phyloP scores from a whole-genome alignment of 2,329 filamentous ascomycete genomes.

The Alternaria brassicicola region DNA sequence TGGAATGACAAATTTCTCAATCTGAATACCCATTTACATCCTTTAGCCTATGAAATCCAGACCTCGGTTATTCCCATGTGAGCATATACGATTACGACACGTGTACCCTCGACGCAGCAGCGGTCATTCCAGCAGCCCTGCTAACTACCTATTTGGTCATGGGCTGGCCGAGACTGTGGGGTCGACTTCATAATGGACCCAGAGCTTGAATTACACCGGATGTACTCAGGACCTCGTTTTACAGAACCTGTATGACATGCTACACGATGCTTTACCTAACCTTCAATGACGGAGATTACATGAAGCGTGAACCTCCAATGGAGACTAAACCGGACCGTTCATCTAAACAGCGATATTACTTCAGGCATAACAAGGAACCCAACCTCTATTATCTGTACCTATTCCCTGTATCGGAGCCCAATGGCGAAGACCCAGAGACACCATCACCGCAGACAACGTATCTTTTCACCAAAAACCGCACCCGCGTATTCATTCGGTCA shows the following conservation, averaged over 20 bases:
- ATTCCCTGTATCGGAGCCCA: neutral
- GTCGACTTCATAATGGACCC: too few relatives aligned
- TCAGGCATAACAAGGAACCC: neutral
- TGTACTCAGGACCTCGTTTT: neutral
- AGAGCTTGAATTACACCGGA: too few relatives aligned
- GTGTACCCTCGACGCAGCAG: neutral
- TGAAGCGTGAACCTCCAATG: too few relatives aligned
- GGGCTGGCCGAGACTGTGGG: too few relatives aligned
- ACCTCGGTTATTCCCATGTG: neutral
- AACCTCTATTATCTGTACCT: neutral
- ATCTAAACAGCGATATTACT: neutral
- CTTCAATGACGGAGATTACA: rapidly evolving
- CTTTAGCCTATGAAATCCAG: neutral
- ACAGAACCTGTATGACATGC: neutral
- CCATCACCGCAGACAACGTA: neutral
- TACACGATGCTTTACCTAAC: neutral
- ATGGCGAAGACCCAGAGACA: neutral
- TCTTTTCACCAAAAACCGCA: too few relatives aligned
- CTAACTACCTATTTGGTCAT: neutral
- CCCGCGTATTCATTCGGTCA: too few relatives aligned
- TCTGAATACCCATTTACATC: conserved; percentile 12
- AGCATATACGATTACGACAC: too few relatives aligned
- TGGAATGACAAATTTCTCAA: conserved; percentile 43
- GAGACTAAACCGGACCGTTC: neutral
- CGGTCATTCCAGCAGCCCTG: neutral